These are phyloP conservation scores for Collybiopsis luxurians DNA, from an alignment of 768 basidiomycete genomes.

Conservation along the genomic window DNA sequence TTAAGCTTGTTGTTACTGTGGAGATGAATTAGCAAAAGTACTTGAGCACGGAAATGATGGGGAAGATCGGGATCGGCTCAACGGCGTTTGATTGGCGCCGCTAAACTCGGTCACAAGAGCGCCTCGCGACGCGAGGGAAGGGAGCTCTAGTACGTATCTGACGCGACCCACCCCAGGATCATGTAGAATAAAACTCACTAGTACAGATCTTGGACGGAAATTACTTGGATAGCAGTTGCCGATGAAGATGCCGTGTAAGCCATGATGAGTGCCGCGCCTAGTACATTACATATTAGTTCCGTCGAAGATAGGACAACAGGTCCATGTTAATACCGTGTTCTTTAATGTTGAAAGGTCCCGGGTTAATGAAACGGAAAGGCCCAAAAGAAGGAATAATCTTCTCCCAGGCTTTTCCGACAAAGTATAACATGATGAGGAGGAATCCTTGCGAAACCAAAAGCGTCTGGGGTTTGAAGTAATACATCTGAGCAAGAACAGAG, in stretches of 20 bases:
- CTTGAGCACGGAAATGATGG: no score
- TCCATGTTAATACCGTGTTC: constrained; percentile 10
- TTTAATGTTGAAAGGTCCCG: constrained; percentile 30
- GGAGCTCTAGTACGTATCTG: not conserved
- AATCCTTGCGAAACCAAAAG: constrained; percentile 29
- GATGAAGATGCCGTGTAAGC: constrained; percentile 26
- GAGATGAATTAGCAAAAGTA: not conserved
- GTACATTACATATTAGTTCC: not conserved
- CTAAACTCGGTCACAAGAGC: not conserved
- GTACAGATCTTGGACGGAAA: constrained; percentile 28
- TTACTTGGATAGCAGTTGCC: constrained; percentile 29
- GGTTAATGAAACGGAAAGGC: constrained; percentile 30
- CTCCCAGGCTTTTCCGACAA: constrained; percentile 15
- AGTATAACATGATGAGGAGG: constrained; percentile 17
- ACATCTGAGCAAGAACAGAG: constrained; percentile 32
- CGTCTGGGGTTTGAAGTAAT: constrained; percentile 37
- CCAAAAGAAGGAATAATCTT: constrained; percentile 12
- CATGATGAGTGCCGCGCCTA: constrained; percentile 20
- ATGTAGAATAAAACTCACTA: constrained; percentile 13
- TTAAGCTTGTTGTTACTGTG: constrained; percentile 22
- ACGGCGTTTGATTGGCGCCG: no score
- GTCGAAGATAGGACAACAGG: constrained; percentile 12
- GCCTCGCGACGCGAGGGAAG: not conserved
- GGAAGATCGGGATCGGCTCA: no score
- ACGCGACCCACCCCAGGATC: constrained; percentile 1